These are phyloP conservation scores for Solanum chmielewskii DNA, from an alignment of 257 asterid genomes.

Conservation along the genomic window DNA sequence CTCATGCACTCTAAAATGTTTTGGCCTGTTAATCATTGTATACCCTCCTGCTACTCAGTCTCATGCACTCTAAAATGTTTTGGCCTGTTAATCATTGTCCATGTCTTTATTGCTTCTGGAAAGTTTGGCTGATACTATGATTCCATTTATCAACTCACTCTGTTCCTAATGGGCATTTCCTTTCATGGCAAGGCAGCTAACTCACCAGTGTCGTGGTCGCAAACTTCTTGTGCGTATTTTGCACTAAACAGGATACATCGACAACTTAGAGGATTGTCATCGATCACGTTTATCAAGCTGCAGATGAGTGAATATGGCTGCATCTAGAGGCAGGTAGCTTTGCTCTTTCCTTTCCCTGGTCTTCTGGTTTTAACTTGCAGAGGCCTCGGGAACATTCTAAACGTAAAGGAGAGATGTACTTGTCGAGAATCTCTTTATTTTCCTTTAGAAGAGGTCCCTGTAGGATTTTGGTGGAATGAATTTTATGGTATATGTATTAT, in stretches of 20 bases:
- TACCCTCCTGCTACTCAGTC: not conserved
- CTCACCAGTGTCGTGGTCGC: not conserved
- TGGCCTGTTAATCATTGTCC: not conserved
- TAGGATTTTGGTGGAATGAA: not conserved
- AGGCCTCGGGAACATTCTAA: not conserved
- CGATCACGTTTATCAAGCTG: not conserved
- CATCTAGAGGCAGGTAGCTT: not conserved
- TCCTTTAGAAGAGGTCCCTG: not conserved
- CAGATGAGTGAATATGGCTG: not conserved
- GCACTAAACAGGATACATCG: not conserved
- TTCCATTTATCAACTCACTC: not conserved
- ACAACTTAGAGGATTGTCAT: not conserved
- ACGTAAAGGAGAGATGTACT: not conserved
- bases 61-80: not conserved
- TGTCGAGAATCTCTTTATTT: not conserved
- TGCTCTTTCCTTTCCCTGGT: not conserved
- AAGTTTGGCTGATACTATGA: not conserved
- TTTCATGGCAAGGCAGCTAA: not conserved
- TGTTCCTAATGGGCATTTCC: not conserved
- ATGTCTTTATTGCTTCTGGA: not conserved
- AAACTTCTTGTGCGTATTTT: not conserved
- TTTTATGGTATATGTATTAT: not conserved
- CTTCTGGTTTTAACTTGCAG: not conserved
- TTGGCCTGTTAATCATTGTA: not conserved
- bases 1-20: not conserved